Percentiles rank a stretch among this genome's conserved stretches.
phyloP scores from a whole-genome alignment of 805 yeast species.

The Blastobotrys parvus region DNA sequence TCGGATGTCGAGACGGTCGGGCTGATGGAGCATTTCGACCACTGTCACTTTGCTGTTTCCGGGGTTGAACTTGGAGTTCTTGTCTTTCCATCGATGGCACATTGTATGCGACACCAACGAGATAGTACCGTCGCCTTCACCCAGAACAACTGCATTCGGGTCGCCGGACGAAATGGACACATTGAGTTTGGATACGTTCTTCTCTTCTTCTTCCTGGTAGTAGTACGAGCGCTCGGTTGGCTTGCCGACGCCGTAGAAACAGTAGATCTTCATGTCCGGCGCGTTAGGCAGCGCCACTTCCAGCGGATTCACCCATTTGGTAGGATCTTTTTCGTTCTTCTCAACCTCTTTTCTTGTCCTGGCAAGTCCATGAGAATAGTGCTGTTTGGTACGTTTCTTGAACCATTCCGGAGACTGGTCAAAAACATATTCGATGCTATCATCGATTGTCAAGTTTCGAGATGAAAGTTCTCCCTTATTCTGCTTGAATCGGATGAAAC shows the following conservation, averaged over 20 bases:
- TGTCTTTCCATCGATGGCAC: constrained; percentile 85
- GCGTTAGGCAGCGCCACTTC: constrained; percentile 91
- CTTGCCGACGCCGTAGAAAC: constrained; percentile 94
- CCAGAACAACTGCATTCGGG: constrained; percentile 60
- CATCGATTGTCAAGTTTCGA: constrained; percentile 53
- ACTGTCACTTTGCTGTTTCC: constrained; percentile 62
- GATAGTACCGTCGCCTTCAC: constrained; percentile 96
- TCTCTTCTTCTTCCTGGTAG: constrained; percentile 62
- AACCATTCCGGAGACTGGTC: constrained; percentile 74
- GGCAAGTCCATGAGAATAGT: constrained; percentile 77
- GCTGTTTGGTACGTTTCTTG: constrained; percentile 49
- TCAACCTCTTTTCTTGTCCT: constrained; percentile 47
- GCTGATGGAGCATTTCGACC: constrained; percentile 90
- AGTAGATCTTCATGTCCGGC: constrained; percentile 79
- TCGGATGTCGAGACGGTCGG: constrained; percentile 85
- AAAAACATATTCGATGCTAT: constrained; percentile 58
- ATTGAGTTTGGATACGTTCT: constrained; percentile 45
- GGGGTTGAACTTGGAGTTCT: constrained; percentile 62
- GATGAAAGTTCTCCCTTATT: constrained; percentile 36
- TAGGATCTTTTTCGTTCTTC: constrained; percentile 58
- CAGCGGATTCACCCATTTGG: constrained; percentile 90
- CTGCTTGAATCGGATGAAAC: constrained; percentile 58
- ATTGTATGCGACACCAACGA: constrained; percentile 78
- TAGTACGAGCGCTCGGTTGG: constrained; percentile 92
- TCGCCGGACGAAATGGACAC: constrained; percentile 63